Percentiles rank a stretch among this genome's conserved stretches.
phyloP scores from a whole-genome alignment of 495 filamentous ascomycete genomes.

The Lasiosphaeris hirsuta region DNA sequence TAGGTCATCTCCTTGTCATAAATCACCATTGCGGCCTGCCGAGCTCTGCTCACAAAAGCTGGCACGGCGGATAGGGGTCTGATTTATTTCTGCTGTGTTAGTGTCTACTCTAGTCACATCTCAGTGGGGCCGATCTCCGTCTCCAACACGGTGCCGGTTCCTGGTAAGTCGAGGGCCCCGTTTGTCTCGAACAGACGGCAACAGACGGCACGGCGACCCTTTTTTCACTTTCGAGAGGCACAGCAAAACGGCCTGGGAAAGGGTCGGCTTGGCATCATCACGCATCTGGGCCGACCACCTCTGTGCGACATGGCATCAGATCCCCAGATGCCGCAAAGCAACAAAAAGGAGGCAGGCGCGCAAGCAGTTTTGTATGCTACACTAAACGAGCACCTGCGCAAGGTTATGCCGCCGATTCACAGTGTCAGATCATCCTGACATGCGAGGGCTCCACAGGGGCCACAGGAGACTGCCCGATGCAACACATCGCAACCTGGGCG shows the following conservation, averaged over 20 bases:
- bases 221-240: neutral
- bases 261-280: neutral
- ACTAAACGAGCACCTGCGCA: neutral
- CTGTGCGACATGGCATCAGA: neutral
- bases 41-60: no score
- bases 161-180: neutral
- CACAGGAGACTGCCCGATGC: neutral
- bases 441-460: neutral
- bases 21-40: no score
- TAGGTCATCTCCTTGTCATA: no score
- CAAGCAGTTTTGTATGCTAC: neutral
- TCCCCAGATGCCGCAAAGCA: neutral
- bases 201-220: neutral
- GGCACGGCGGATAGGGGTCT: no score
- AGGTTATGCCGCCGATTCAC: conserved; percentile 18
- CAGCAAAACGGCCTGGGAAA: neutral
- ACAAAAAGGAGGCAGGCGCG: conserved; percentile 3
- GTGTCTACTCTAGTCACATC: neutral
- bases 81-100: no score
- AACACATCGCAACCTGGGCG: conserved; percentile 4
- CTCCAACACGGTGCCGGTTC: conserved; percentile 12
- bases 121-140: conserved; percentile 5
- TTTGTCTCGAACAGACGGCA: neutral
- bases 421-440: conserved; percentile 13
- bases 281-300: neutral